Base-by-base conservation (phyloP, 2,329 filamentous ascomycete genomes). In the Leptographium procerum region DNA sequence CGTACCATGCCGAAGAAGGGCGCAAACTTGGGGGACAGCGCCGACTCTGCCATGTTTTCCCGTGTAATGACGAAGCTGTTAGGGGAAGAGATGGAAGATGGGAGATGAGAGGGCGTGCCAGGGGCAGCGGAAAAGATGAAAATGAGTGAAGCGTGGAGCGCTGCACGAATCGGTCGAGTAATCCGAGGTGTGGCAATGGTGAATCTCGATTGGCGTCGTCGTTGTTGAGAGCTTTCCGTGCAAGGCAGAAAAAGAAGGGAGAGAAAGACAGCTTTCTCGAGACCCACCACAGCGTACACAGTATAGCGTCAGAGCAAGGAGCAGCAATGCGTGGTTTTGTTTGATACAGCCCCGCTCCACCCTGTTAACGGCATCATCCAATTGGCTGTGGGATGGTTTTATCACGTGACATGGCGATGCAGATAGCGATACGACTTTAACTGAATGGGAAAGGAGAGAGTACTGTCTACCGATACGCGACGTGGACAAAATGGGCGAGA, bases 1-100 rank as follows among this genome's bases (percentile, higher is more conserved):
- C 85, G 74, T 78, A 91, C 88, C 87, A 92, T 90, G 77, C 89
- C 89, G 71, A 92, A 81, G 77, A 92, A 94, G 66, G 88, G 88
- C 76, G 89, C 89, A 71, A 91, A 92, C 75, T 88, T 88, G 66
- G 89, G 89, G 60, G 86, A 77, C 62, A 84, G 73, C 65, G 85
- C 82, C 53, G 81, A 82, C 65, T 80, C 76, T 60, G 72, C 74
- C 81, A 64, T 64, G 24, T 8, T 57, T 16, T 31, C 50, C 29
- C 29, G 52, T 33, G 14, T n/a, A 22, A 43, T 19, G 52, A 40
- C 22, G 29, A 29, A 24, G 24, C 29, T 50, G 24, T 7, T 31
- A 3, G 16, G 14, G 48, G 7, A 19, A 9, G 26, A 29, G 14
- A n/a, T 16, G 26, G 22, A 8, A 19, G 28, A 3, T 4, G 48